Conservation (phyloP, 2,329 filamentous ascomycete species). For the Aaosphaeria arxii region DNA sequence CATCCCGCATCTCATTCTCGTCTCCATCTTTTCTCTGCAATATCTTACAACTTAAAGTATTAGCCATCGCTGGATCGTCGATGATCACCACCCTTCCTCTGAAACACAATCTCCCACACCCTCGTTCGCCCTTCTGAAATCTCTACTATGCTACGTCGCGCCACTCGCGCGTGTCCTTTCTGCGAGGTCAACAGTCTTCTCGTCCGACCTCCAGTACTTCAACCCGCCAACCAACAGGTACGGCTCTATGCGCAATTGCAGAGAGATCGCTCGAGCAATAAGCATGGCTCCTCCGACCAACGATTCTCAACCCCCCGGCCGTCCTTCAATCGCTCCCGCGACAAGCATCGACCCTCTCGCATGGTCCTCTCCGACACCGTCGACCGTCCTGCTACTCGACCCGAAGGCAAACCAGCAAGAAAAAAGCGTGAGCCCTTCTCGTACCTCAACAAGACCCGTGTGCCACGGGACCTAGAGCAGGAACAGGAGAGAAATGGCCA, state of each 20-base stretch:
- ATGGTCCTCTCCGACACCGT: conserved; percentile 50
- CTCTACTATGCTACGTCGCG: conserved; percentile 26
- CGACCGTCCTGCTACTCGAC: conserved; percentile 13
- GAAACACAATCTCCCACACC: no score
- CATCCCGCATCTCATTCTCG: no score
- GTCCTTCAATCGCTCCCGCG: neutral
- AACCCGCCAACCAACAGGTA: conserved; percentile 33
- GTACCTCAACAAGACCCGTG: conserved; percentile 31
- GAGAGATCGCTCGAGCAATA: conserved; percentile 8
- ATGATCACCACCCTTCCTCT: no score
- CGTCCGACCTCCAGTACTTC: neutral
- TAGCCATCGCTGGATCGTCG: no score
- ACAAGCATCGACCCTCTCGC: conserved; percentile 44
- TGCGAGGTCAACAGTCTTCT: conserved; percentile 39
- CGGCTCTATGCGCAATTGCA: conserved; percentile 37
- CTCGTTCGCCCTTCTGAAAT: neutral
- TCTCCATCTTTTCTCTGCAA: no score
- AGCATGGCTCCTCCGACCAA: no score
- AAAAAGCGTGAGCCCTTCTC: conserved; percentile 30
- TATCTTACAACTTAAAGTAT: no score
- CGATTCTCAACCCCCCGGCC: neutral
- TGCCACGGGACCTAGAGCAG: conserved; percentile 19
- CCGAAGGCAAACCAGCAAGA: conserved; percentile 15
- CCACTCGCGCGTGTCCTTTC: conserved; percentile 38
- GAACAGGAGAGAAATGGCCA: conserved; percentile 4